Base-by-base conservation (phyloP, 106 monocot species). In the Phalaenopsis equestris region DNA sequence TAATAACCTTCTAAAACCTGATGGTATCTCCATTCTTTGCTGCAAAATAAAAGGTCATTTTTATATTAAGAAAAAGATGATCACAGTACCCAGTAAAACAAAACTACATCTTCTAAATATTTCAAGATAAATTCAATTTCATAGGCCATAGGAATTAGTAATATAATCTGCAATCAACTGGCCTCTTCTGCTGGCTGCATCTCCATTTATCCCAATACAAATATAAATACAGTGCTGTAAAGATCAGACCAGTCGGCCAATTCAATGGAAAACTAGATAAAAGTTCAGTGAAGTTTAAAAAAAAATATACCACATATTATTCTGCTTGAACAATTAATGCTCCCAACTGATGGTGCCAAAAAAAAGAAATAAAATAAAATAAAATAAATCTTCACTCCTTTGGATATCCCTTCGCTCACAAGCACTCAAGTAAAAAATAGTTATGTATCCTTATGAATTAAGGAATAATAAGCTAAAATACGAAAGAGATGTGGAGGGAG, bases 1-100 rank as follows among this genome's bases (percentile, higher is more conserved):
- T 61, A 96, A 91, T 2, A 91, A 61, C 80, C 88, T 88, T 73
- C 90, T 88, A 81, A 90, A 91, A 65, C 88, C 90, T 56, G 82
- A 77, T 58, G 91, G 86, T 21, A 91, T 86, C 42, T 88, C 88
- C 73, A 88, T 74, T 82, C 77, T 88, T 93, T 93, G 86, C 96
- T 96, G 88, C 61, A 87, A 83, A 78, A 43, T 42, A 79, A 16
- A 8, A 45, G 0, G 6, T 74, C n/a, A 6, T 42, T 43, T 19
- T 74, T 19, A 52, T 74, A 18, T 18, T 19, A 74, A 74, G 19
- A 74, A 74, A 42, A 30, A 73, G 17, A 42, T 15, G 42, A 73
- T 42, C n/a, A 74, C 19, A 45, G 36, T n/a, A 43, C 74, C 8
- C 18, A 74, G n/a, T 1, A 70, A 36, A 70, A 39, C 15, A 14